Evolutionary conservation across 2,329 filamentous ascomycete species (phyloP).

Genomic region (Epichloe hybrida): DNA sequence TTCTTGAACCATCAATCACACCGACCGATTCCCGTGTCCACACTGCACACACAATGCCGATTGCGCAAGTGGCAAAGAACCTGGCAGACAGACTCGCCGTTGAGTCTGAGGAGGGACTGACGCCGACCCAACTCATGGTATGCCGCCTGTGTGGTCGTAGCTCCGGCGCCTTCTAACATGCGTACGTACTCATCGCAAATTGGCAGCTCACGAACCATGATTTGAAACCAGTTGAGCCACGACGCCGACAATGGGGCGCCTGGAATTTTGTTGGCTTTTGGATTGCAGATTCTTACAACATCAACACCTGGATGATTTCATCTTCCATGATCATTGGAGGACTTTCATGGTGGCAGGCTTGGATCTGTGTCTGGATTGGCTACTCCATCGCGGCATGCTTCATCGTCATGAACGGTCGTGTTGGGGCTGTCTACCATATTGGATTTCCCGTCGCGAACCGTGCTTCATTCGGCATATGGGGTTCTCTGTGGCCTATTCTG

Average conservation of each 20-base stretch:
- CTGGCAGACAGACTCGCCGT: slow-evolving; percentile 53
- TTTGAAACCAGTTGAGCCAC: slow-evolving; percentile 66
- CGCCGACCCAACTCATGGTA: slow-evolving; percentile 66
- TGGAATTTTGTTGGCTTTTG: slow-evolving; percentile 87
- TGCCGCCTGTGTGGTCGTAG: slow-evolving; percentile 7
- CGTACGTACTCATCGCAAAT: background rate
- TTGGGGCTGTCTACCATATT: slow-evolving; percentile 79
- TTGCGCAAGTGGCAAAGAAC: slow-evolving; percentile 16
- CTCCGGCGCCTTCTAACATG: background rate
- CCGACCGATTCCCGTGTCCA: background rate
- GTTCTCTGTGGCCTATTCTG: slow-evolving; percentile 75
- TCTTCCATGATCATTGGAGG: slow-evolving; percentile 67
- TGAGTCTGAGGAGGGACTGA: slow-evolving; percentile 62
- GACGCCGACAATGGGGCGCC: slow-evolving; percentile 67
- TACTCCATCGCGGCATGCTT: slow-evolving; percentile 68
- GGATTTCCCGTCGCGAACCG: slow-evolving; percentile 67
- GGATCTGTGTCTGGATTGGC: slow-evolving; percentile 78
- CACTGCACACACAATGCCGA: background rate
- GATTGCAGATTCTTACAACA: slow-evolving; percentile 76
- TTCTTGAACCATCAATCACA: too few relatives aligned
- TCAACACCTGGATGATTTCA: slow-evolving; percentile 91
- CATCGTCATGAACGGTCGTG: slow-evolving; percentile 64
- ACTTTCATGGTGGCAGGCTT: slow-evolving; percentile 84
- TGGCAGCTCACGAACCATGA: slow-evolving; percentile 64
- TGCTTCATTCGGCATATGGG: slow-evolving; percentile 79